phyloP scores from a whole-genome alignment of 352 stramenopile species.

The Phytophthora multivora region DNA sequence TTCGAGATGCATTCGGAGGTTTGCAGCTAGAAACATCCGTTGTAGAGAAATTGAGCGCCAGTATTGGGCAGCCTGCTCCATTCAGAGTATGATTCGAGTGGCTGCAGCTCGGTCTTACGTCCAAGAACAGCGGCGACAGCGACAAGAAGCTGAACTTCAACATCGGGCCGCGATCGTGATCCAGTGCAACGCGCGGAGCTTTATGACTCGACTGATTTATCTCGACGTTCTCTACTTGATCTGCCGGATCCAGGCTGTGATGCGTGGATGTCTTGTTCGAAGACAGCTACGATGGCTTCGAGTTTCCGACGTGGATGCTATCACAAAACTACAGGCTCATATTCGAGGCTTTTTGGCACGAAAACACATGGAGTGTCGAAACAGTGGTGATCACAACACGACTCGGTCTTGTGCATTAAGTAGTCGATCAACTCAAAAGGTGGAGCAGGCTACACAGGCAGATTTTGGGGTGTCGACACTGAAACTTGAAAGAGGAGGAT shows the following conservation, averaged over 20 bases:
- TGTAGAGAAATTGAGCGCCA: constrained; percentile 34
- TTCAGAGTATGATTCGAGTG: constrained; percentile 54
- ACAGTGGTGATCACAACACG: neutral
- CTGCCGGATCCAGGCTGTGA: constrained; percentile 74
- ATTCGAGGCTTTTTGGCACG: constrained; percentile 42
- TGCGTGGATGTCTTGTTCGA: constrained; percentile 69
- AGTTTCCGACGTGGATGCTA: constrained; percentile 47
- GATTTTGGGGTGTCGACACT: neutral
- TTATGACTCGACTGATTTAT: constrained; percentile 79
- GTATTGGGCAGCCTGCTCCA: constrained; percentile 40
- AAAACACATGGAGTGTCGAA: constrained; percentile 7
- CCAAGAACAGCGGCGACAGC: constrained; percentile 8
- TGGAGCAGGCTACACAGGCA: constrained; percentile 4
- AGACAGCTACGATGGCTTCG: constrained; percentile 57
- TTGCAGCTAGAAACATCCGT: constrained; percentile 31
- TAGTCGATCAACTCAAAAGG: constrained; percentile 4
- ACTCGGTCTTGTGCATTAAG: neutral
- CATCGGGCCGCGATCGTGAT: constrained; percentile 52
- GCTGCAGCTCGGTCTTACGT: constrained; percentile 25
- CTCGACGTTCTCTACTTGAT: constrained; percentile 82
- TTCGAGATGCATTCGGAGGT: constrained; percentile 41
- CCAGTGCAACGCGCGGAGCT: constrained; percentile 55
- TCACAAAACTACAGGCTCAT: constrained; percentile 55
- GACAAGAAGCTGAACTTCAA: constrained; percentile 7
- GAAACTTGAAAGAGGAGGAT: neutral